Evolutionary conservation across 768 basidiomycete species (phyloP).

Genomic region (Zangia roseola): DNA sequence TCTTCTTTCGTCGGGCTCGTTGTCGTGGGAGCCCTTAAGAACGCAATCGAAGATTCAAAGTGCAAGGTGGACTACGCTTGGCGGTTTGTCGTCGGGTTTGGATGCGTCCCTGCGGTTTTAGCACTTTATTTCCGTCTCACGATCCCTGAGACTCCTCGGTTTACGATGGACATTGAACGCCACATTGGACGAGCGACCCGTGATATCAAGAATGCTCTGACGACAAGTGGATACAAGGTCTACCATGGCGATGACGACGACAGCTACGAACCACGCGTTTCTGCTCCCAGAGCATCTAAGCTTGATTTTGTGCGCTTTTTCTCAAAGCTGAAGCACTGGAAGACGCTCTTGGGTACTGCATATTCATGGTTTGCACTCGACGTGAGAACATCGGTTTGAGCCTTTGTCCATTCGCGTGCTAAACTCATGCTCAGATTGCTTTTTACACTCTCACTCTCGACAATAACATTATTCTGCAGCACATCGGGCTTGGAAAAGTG

Average conservation of each 20-base stretch:
- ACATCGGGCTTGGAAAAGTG: conserved; percentile 59
- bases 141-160: conserved; percentile 86
- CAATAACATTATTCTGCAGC: conserved; percentile 63
- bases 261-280: conserved; percentile 47
- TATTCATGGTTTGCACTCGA: conserved; percentile 89
- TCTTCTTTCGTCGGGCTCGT: conserved; percentile 66
- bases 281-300: conserved; percentile 62
- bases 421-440: conserved; percentile 50
- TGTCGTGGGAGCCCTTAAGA: conserved; percentile 63
- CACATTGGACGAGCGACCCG: conserved; percentile 68
- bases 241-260: conserved; percentile 46
- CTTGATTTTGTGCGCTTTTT: conserved; percentile 68
- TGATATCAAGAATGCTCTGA: conserved; percentile 60
- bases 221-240: conserved; percentile 43
- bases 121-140: conserved; percentile 89
- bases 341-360: conserved; percentile 69
- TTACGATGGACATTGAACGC: conserved; percentile 31
- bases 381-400: conserved; percentile 46
- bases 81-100: conserved; percentile 84
- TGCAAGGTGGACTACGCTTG: conserved; percentile 68
- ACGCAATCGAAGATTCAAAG: conserved; percentile 38
- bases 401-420: background rate
- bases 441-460: conserved; percentile 87
- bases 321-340: conserved; percentile 67
- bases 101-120: conserved; percentile 71